Conservation (phyloP, 129 eudicot species). For the Daucus carota region DH1_v3.0 NC_030382.2:49177501-49178000, state of each 20-base stretch:
- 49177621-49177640: constrained; percentile 30
- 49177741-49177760: constrained; percentile 68
- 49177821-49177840: neutral
- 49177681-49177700: constrained; percentile 51
- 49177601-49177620: constrained; percentile 21
- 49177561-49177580: constrained; percentile 23
- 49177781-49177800: neutral
- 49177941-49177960: neutral
- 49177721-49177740: constrained; percentile 62
- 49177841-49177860: neutral
- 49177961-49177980: neutral
- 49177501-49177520: neutral
- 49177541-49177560: constrained; percentile 30
- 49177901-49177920: neutral
- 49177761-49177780: neutral
- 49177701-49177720: constrained; percentile 54
- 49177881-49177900: neutral
- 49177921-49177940: neutral
- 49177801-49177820: neutral
- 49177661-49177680: constrained; percentile 57
- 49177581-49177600: constrained; percentile 18
- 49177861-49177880: neutral
- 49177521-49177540: constrained; percentile 20
- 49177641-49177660: constrained; percentile 52
- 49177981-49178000: neutral